These are phyloP conservation scores for Talaromyces piceae DNA, from an alignment of 2,329 filamentous ascomycete species.

Conservation along the genomic window DNA sequence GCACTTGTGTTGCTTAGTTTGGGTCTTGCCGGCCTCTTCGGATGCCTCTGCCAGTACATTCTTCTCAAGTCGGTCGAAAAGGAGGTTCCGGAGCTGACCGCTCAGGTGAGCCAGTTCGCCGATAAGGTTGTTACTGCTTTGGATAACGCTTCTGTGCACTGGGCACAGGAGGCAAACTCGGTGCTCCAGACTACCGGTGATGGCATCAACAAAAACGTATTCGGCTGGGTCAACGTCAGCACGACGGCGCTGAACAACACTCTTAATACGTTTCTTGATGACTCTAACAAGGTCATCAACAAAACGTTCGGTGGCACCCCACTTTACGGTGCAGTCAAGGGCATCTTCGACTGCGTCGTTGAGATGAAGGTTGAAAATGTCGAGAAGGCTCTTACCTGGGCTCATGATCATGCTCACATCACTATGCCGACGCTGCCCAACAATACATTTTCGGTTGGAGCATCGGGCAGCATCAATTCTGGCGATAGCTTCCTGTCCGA, in stretches of 20 bases:
- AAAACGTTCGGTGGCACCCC: conserved; percentile 74
- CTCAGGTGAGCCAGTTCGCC: conserved; percentile 71
- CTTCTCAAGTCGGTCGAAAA: conserved; percentile 67
- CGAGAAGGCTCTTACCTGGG: conserved; percentile 87
- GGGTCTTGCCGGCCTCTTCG: conserved; percentile 71
- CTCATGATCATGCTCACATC: conserved; percentile 77
- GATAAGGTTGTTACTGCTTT: conserved; percentile 67
- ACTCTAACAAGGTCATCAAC: conserved; percentile 68
- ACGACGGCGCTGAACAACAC: conserved; percentile 79
- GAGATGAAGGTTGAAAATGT: conserved; percentile 77
- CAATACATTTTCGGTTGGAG: conserved; percentile 76
- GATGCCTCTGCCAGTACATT: conserved; percentile 74
- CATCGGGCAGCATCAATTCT: conserved; percentile 47
- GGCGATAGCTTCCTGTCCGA: conserved; percentile 66
- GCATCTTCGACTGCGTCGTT: conserved; percentile 80
- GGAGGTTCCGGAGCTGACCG: conserved; percentile 66
- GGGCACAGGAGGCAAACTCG: conserved; percentile 69
- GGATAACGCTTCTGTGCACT: conserved; percentile 64
- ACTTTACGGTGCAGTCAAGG: conserved; percentile 68
- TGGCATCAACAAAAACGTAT: conserved; percentile 75
- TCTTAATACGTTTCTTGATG: conserved; percentile 70
- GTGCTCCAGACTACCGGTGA: conserved; percentile 58
- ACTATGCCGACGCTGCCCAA: conserved; percentile 69
- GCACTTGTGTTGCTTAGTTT: conserved; percentile 83
- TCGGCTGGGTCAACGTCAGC: conserved; percentile 79